These are phyloP conservation scores for Xylaria multiplex DNA, from an alignment of 2,329 filamentous ascomycete species.

Conservation along the genomic window DNA sequence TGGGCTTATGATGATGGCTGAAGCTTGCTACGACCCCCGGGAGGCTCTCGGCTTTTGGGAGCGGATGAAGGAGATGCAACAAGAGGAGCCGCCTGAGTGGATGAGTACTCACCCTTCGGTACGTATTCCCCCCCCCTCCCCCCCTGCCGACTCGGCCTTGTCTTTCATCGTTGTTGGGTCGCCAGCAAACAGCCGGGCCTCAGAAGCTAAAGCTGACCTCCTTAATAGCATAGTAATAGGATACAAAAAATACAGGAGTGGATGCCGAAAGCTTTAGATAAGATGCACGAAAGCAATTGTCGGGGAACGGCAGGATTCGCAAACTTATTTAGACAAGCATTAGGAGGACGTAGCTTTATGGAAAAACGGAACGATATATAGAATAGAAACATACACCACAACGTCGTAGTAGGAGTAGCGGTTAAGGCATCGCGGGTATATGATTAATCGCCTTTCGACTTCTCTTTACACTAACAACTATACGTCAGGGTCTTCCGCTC, in stretches of 20 bases:
- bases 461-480: not conserved
- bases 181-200: constrained; percentile 32
- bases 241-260: constrained; percentile 73
- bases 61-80: constrained; percentile 66
- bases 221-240: constrained; percentile 65
- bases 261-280: constrained; percentile 67
- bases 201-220: constrained; percentile 18
- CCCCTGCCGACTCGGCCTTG: not conserved
- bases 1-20: constrained; percentile 83
- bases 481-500: not conserved
- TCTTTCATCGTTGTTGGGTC: not conserved
- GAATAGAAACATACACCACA: constrained; percentile 1
- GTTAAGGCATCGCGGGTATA: not conserved
- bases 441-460: not conserved
- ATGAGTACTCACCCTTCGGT: constrained; percentile 80
- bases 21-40: constrained; percentile 78
- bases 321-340: constrained; percentile 60
- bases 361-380: constrained; percentile 37
- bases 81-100: constrained; percentile 71
- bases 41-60: constrained; percentile 74
- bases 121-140: constrained; percentile 45
- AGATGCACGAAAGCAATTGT: constrained; percentile 65
- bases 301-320: constrained; percentile 62
- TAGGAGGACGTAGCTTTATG: constrained; percentile 53
- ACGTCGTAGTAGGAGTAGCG: not conserved